Conservation (phyloP, 257 asterid species). For the Primulina huaijiensis region DNA sequence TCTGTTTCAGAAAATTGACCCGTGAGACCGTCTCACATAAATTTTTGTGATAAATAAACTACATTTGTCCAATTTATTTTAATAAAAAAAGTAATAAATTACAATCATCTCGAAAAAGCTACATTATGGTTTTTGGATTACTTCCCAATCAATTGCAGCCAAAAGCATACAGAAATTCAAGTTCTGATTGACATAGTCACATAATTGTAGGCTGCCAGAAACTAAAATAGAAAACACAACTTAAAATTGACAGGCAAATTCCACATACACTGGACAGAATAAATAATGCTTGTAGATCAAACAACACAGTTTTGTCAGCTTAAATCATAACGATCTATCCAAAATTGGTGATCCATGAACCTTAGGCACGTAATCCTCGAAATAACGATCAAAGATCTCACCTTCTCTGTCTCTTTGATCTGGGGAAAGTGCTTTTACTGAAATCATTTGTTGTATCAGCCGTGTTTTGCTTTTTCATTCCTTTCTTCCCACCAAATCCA, state of each 20-base stretch:
- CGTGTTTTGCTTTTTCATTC: slow-evolving; percentile 84
- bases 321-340: neutral
- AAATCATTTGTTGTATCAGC: slow-evolving; percentile 74
- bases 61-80: no score
- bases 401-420: slow-evolving; percentile 46
- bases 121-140: no score
- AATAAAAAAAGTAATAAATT: no score
- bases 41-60: no score
- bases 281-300: neutral
- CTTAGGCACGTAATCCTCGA: neutral
- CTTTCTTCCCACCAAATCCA: slow-evolving; percentile 91
- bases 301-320: neutral
- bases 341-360: neutral
- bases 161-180: no score
- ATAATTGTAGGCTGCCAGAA: no score
- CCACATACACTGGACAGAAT: no score
- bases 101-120: no score
- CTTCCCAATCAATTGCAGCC: neutral
- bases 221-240: no score
- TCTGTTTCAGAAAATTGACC: no score
- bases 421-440: slow-evolving; percentile 35
- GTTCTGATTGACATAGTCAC: neutral
- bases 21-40: no score
- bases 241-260: no score
- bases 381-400: neutral